Evolutionary conservation across 1,139 yeast genomes (phyloP).

Genomic region (Diutina pseudorugosa): DNA sequence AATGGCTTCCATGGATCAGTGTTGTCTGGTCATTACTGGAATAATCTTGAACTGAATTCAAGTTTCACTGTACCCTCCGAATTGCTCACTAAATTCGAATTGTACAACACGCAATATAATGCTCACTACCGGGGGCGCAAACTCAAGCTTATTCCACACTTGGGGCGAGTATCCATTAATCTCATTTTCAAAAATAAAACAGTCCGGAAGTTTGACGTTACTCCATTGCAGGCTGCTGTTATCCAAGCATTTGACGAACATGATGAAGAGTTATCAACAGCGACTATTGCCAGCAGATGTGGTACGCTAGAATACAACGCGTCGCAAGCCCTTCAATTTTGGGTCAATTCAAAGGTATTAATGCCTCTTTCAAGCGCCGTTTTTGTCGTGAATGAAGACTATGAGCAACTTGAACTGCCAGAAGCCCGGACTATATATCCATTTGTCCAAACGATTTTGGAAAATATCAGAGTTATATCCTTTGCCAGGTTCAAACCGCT

Average conservation of each 20-base stretch:
- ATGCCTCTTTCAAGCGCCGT: slow-evolving; percentile 14
- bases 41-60: slow-evolving; percentile 12
- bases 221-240: slow-evolving; percentile 62
- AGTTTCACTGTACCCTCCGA: slow-evolving; percentile 27
- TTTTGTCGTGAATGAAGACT: slow-evolving; percentile 13
- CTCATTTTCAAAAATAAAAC: slow-evolving; percentile 34
- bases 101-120: slow-evolving; percentile 31
- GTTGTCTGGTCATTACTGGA: slow-evolving; percentile 12
- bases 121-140: slow-evolving; percentile 43
- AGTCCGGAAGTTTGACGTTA: slow-evolving; percentile 29
- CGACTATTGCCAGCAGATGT: slow-evolving; percentile 12
- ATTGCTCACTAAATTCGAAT: slow-evolving; percentile 24
- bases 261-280: slow-evolving; percentile 15
- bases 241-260: slow-evolving; percentile 40
- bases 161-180: slow-evolving; percentile 53
- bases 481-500: slow-evolving; percentile 39
- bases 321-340: slow-evolving; percentile 32
- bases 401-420: neutral
- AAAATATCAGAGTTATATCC: slow-evolving; percentile 39
- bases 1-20: neutral
- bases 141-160: slow-evolving; percentile 42
- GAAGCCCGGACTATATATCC: slow-evolving; percentile 15
- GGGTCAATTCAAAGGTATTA: slow-evolving; percentile 45
- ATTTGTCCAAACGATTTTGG: slow-evolving; percentile 42
- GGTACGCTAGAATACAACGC: slow-evolving; percentile 29